Evolutionary conservation across 768 basidiomycete genomes (phyloP).

Genomic region (Rhizopogon roseolus): DNA sequence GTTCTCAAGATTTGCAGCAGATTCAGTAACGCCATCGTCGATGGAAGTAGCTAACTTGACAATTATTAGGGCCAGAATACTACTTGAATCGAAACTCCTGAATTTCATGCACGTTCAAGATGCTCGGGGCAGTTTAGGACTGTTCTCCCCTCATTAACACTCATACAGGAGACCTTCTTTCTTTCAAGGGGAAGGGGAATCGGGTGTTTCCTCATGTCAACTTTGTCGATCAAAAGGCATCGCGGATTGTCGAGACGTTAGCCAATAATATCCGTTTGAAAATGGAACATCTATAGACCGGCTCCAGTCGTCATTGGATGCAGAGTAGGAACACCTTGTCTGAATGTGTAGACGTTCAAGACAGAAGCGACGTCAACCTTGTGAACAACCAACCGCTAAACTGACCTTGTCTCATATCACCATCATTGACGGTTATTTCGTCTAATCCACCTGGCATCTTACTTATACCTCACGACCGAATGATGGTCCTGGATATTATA

Average conservation of each 20-base stretch:
- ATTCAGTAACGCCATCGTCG: not conserved
- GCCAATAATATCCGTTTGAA: too few relatives aligned
- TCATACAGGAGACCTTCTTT: not conserved
- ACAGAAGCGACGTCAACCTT: too few relatives aligned
- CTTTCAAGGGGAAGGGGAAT: not conserved
- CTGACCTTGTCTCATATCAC: too few relatives aligned
- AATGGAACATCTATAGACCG: too few relatives aligned
- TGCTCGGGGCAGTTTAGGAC: not conserved
- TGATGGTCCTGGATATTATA: too few relatives aligned
- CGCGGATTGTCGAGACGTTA: not conserved
- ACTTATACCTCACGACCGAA: too few relatives aligned
- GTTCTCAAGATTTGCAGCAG: not conserved
- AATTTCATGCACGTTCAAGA: not conserved
- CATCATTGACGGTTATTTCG: too few relatives aligned
- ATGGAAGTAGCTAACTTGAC: not conserved
- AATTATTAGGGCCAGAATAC: not conserved
- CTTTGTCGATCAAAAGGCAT: not conserved
- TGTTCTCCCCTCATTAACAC: not conserved
- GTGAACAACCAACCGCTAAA: too few relatives aligned
- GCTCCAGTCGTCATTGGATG: too few relatives aligned
- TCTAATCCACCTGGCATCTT: too few relatives aligned
- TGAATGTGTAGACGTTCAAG: too few relatives aligned
- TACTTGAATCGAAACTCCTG: not conserved
- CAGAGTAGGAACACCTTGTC: too few relatives aligned
- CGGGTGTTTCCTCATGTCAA: not conserved